Conservation (phyloP, 495 filamentous ascomycete species). For the Clavariopsis aquatica region DNA sequence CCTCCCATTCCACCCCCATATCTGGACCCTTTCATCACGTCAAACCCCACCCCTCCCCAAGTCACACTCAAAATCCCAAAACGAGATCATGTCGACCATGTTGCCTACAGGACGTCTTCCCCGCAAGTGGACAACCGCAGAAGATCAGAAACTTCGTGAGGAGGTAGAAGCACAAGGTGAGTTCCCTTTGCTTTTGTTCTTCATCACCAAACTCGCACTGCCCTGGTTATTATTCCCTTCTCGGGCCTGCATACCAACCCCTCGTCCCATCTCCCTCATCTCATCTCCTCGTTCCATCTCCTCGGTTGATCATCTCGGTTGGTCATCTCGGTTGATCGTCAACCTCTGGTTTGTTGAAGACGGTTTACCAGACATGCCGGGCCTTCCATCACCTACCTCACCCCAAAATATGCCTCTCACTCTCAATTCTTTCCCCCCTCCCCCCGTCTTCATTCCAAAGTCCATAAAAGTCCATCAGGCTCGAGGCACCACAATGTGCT, state of each 20-base stretch:
- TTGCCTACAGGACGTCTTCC: conserved; percentile 19
- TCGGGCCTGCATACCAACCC: too few relatives aligned
- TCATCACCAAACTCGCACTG: not conserved
- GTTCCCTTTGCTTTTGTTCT: not conserved
- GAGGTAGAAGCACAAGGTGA: conserved; percentile 35
- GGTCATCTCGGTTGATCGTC: not conserved
- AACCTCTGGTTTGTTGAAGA: too few relatives aligned
- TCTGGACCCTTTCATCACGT: conserved; percentile 9
- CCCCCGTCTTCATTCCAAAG: too few relatives aligned
- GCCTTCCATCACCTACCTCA: too few relatives aligned
- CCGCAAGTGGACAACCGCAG: conserved; percentile 33
- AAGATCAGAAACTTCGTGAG: conserved; percentile 34
- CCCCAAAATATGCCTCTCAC: too few relatives aligned
- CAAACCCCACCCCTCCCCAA: conserved; percentile 1
- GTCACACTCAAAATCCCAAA: not conserved
- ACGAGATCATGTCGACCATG: not conserved
- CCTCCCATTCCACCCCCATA: not conserved
- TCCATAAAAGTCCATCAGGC: too few relatives aligned
- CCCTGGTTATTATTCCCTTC: not conserved
- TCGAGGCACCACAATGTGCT: not conserved
- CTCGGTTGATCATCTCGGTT: too few relatives aligned
- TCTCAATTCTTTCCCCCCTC: too few relatives aligned
- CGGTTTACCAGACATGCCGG: too few relatives aligned
- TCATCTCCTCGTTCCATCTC: not conserved
- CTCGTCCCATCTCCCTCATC: not conserved